Conservation (phyloP, 2,329 filamentous ascomycete genomes). For the Akanthomyces dipterigenus region DNA sequence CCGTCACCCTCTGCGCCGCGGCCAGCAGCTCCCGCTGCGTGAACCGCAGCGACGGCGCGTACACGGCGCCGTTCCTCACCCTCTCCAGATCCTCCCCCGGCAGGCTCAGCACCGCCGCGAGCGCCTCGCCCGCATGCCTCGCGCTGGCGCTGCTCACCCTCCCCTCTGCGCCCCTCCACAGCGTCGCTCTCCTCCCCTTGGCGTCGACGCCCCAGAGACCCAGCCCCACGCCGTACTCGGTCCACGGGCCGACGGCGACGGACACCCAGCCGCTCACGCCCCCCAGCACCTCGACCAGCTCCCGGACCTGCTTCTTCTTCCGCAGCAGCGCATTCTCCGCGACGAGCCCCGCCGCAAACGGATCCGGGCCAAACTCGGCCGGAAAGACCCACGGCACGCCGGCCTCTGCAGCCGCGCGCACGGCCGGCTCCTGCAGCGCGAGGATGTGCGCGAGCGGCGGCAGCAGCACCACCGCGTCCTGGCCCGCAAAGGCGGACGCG, state of each 20-base stretch:
- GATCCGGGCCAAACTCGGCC: constrained; percentile 26
- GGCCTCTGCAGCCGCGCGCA: constrained; percentile 26
- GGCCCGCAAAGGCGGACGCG: constrained; percentile 22
- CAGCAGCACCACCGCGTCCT: constrained; percentile 27
- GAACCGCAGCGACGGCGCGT: constrained; percentile 27
- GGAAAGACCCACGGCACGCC: constrained; percentile 26
- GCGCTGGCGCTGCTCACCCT: constrained; percentile 25
- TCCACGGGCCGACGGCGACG: constrained; percentile 27
- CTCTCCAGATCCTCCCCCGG: constrained; percentile 23
- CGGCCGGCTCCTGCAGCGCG: constrained; percentile 20
- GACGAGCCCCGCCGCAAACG: constrained; percentile 18
- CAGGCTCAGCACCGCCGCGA: constrained; percentile 28
- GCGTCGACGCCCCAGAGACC: constrained; percentile 27
- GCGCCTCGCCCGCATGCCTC: constrained; percentile 26
- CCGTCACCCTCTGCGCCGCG: constrained; percentile 21
- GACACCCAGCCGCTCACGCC: constrained; percentile 22
- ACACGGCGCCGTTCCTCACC: constrained; percentile 26
- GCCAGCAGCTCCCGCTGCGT: constrained; percentile 24
- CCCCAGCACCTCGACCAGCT: constrained; percentile 24
- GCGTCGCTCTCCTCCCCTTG: constrained; percentile 21
- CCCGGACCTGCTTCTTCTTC: constrained; percentile 20
- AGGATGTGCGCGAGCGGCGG: constrained; percentile 15
- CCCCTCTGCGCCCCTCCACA: constrained; percentile 25
- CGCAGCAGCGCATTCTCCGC: constrained; percentile 18
- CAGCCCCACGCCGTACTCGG: constrained; percentile 23